Evolutionary conservation across 306 rosid species (phyloP).

Genomic region (Trifolium repens): DNA sequence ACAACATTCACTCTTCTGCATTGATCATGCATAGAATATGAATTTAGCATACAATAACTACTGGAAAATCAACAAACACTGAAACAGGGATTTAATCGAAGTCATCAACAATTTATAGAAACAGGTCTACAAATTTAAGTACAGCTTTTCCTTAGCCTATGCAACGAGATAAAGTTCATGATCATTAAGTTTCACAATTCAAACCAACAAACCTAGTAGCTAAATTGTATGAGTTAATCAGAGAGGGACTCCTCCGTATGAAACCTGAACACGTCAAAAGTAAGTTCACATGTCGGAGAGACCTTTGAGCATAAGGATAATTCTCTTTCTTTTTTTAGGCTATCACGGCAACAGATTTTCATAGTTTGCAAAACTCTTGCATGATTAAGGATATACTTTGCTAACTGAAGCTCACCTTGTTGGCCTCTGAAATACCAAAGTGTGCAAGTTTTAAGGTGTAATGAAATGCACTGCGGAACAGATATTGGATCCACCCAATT

Average conservation of each 20-base stretch:
- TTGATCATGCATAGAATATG: background rate
- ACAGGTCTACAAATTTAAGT: background rate
- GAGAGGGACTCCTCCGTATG: background rate
- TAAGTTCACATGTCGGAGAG: background rate
- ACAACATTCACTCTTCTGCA: background rate
- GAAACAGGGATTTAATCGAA: background rate
- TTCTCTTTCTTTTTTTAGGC: background rate
- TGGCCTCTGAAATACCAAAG: background rate
- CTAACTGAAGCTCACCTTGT: background rate
- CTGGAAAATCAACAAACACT: background rate
- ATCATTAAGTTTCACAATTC: background rate
- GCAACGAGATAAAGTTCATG: background rate
- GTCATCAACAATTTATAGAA: background rate
- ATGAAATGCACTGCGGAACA: background rate
- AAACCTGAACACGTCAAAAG: background rate
- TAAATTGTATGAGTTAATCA: background rate
- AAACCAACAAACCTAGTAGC: background rate
- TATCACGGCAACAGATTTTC: background rate
- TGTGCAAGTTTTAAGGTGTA: background rate
- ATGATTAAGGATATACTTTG: background rate
- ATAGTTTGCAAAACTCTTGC: slow-evolving; percentile 15
- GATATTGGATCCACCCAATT: background rate
- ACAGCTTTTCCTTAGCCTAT: background rate
- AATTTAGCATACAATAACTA: background rate
- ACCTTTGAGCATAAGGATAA: background rate